Conservation (phyloP, 768 basidiomycete species). For the Neoboletus subvelutipes region DNA sequence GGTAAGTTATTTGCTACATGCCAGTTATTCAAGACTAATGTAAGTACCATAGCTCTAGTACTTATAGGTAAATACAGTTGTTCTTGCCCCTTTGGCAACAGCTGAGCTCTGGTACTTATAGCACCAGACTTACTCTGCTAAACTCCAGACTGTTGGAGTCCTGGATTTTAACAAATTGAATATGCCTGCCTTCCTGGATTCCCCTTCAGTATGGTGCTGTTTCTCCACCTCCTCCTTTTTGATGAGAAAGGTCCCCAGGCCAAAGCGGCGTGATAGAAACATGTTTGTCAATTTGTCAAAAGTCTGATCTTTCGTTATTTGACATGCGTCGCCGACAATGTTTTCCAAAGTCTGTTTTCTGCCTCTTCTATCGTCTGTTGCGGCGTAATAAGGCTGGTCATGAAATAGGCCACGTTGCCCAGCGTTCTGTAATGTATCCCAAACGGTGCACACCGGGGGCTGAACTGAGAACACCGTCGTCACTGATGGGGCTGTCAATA, state of each 20-base stretch:
- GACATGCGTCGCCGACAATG: slow-evolving; percentile 17
- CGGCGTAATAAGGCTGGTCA: slow-evolving; percentile 80
- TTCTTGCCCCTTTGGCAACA: no score
- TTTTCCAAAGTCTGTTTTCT: slow-evolving; percentile 60
- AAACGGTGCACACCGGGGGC: slow-evolving; percentile 57
- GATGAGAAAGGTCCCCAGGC: not conserved
- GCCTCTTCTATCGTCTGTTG: slow-evolving; percentile 51
- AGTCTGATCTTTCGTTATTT: not conserved
- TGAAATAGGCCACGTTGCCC: slow-evolving; percentile 89
- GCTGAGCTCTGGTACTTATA: no score
- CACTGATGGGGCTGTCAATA: slow-evolving; percentile 38
- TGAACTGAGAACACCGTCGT: slow-evolving; percentile 32
- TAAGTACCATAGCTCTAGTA: no score
- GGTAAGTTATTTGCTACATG: no score
- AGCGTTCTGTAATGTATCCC: slow-evolving; percentile 84
- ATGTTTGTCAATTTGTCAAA: not conserved
- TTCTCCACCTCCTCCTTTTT: no score
- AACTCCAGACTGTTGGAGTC: no score
- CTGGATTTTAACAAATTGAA: no score
- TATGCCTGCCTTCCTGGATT: not conserved
- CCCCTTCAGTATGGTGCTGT: no score
- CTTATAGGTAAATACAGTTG: no score
- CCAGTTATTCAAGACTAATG: no score
- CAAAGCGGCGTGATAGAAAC: not conserved
- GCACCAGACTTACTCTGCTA: no score